Evolutionary conservation across 805 yeast genomes (phyloP).

Genomic region (Candida ficus): DNA sequence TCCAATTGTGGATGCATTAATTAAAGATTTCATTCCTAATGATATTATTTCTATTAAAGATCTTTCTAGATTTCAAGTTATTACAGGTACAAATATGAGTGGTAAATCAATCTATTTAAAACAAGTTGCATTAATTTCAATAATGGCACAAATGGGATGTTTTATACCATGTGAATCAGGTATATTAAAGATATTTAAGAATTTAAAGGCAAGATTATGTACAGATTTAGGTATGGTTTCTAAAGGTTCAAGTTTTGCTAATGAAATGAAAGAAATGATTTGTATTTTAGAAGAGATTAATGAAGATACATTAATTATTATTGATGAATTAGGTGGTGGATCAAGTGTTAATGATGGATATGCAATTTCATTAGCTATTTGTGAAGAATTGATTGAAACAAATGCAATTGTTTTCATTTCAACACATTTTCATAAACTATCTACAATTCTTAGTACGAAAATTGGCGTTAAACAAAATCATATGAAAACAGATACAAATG

Average conservation of each 20-base stretch:
- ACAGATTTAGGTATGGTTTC: constrained; percentile 25
- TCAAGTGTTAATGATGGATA: constrained; percentile 47
- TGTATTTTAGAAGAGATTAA: constrained; percentile 35
- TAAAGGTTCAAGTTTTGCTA: constrained; percentile 38
- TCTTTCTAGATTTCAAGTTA: constrained; percentile 39
- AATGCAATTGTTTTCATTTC: constrained; percentile 33
- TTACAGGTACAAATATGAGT: constrained; percentile 61
- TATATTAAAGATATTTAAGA: constrained; percentile 33
- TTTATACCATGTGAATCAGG: constrained; percentile 44
- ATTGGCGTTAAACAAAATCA: constrained; percentile 33
- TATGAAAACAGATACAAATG: constrained; percentile 28
- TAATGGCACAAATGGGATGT: constrained; percentile 57
- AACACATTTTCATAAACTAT: constrained; percentile 42
- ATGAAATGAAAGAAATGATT: constrained; percentile 45
- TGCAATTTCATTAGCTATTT: constrained; percentile 41
- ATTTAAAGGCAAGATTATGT: constrained; percentile 34
- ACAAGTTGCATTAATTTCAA: constrained; percentile 42
- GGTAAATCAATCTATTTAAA: constrained; percentile 56
- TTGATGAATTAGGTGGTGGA: constrained; percentile 57
- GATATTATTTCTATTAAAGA: constrained; percentile 31
- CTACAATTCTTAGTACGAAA: constrained; percentile 29
- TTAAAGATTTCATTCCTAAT: constrained; percentile 32
- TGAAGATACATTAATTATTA: constrained; percentile 32
- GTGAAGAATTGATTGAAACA: constrained; percentile 30
- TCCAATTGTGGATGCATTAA: constrained; percentile 34